Conservation (phyloP, 306 rosid species). For the Senna tora region DNA sequence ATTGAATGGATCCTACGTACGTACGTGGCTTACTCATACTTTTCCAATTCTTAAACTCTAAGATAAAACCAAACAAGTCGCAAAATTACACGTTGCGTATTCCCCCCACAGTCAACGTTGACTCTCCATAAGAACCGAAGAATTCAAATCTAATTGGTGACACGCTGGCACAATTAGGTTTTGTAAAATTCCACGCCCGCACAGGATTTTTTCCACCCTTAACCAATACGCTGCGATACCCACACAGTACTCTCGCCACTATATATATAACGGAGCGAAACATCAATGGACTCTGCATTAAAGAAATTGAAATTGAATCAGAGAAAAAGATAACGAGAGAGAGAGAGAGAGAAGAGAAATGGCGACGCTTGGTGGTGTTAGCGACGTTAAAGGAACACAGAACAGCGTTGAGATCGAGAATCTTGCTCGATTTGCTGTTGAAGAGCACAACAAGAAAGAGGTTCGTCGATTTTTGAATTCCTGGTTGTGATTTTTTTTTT, state of each 20-base stretch:
- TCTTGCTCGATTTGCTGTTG: constrained; percentile 51
- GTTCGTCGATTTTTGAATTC: no score
- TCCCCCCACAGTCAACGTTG: not conserved
- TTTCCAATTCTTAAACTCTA: not conserved
- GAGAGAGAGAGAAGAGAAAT: not conserved
- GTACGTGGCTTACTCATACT: no score
- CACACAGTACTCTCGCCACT: not conserved
- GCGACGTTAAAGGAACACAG: constrained; percentile 31
- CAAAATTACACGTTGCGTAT: not conserved
- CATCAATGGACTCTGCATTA: not conserved
- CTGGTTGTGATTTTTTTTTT: no score
- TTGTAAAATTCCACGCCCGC: not conserved
- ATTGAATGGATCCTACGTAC: no score
- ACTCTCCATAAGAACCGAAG: not conserved
- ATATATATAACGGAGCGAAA: not conserved
- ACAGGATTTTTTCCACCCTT: not conserved
- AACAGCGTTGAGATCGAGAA: constrained; percentile 40
- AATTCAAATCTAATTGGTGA: not conserved
- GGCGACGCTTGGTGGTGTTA: constrained; percentile 38
- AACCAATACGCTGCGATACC: not conserved
- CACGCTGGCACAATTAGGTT: not conserved
- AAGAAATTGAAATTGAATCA: not conserved
- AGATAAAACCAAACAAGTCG: not conserved
- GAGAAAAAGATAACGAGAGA: not conserved
- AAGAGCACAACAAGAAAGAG: constrained; percentile 48